Percentiles rank a stretch among this genome's conserved stretches.
Evolutionary conservation across 2,329 filamentous ascomycete genomes (phyloP).

Genomic region (Aspergillus novoparasiticus): DNA sequence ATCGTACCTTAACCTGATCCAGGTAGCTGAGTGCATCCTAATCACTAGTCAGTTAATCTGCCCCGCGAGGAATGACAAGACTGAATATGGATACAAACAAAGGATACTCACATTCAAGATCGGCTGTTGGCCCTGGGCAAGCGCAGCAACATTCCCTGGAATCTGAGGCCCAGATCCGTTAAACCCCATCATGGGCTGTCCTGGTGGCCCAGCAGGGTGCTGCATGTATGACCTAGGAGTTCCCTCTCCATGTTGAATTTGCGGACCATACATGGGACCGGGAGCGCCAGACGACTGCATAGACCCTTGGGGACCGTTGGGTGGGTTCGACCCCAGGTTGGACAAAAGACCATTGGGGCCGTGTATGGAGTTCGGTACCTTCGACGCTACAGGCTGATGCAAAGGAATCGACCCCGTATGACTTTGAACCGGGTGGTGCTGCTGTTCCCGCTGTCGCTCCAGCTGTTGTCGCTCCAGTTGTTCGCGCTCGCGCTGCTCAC

Average conservation of each 20-base stretch:
- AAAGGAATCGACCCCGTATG: conserved; percentile 86
- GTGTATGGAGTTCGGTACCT: conserved; percentile 79
- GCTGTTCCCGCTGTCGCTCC: conserved; percentile 60
- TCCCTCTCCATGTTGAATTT: conserved; percentile 62
- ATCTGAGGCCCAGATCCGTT: conserved; percentile 47
- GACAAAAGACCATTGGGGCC: conserved; percentile 86
- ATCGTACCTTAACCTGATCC: conserved; percentile 97
- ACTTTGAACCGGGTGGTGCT: conserved; percentile 77
- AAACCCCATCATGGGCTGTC: conserved; percentile 56
- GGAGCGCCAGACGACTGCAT: conserved; percentile 63
- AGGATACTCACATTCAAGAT: conserved; percentile 66
- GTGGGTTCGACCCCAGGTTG: conserved; percentile 65
- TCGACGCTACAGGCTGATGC: conserved; percentile 88
- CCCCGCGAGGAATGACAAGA: neutral
- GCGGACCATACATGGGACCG: conserved; percentile 69
- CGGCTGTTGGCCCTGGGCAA: conserved; percentile 79
- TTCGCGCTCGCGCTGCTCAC: conserved; percentile 56
- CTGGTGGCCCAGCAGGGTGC: conserved; percentile 58
- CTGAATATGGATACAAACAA: neutral
- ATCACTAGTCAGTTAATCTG: conserved; percentile 41
- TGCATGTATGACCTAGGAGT: conserved; percentile 62
- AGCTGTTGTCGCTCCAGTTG: conserved; percentile 58
- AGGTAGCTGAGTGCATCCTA: conserved; percentile 89
- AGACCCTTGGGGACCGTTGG: conserved; percentile 56
- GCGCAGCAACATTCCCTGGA: conserved; percentile 56